phyloP scores from a whole-genome alignment of 768 basidiomycete genomes.

The Amanita rubescens region DNA sequence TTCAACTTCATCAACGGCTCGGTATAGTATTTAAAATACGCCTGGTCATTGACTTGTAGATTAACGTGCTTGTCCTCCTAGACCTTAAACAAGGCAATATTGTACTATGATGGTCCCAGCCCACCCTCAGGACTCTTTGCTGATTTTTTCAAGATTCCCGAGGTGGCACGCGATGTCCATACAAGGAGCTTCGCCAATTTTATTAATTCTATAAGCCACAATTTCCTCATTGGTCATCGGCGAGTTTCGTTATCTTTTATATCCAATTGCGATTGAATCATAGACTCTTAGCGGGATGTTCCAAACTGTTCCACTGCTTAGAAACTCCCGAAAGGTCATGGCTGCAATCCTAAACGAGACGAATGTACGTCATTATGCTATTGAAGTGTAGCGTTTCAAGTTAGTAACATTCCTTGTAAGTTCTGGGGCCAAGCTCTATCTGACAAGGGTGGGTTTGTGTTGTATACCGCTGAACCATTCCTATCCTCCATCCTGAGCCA shows the following conservation, averaged over 20 bases:
- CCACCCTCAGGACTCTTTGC: slow-evolving; percentile 39
- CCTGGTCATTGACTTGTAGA: too few relatives aligned
- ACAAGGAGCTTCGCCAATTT: slow-evolving; percentile 29
- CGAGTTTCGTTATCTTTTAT: neutral
- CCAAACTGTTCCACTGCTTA: slow-evolving; percentile 29
- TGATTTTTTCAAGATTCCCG: slow-evolving; percentile 34
- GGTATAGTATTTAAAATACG: too few relatives aligned
- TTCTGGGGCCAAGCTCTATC: neutral
- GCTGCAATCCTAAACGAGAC: slow-evolving; percentile 29
- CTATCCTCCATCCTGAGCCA: slow-evolving; percentile 32
- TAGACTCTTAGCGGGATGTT: slow-evolving; percentile 16
- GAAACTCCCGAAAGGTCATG: slow-evolving; percentile 23
- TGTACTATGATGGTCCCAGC: slow-evolving; percentile 49
- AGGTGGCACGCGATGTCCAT: slow-evolving; percentile 21
- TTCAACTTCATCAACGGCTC: too few relatives aligned
- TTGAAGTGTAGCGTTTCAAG: neutral
- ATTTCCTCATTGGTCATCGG: slow-evolving; percentile 14
- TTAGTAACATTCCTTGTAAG: neutral
- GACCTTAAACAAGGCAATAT: slow-evolving; percentile 16
- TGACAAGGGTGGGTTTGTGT: slow-evolving; percentile 13
- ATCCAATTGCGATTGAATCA: slow-evolving; percentile 2
- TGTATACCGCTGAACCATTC: slow-evolving; percentile 39
- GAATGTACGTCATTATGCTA: slow-evolving; percentile 16
- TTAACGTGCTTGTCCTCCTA: too few relatives aligned
- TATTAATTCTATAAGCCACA: slow-evolving; percentile 23